These are phyloP conservation scores for Lipomyces spencermartinsiae DNA, from an alignment of 805 yeast species.

Conservation along the genomic window DNA sequence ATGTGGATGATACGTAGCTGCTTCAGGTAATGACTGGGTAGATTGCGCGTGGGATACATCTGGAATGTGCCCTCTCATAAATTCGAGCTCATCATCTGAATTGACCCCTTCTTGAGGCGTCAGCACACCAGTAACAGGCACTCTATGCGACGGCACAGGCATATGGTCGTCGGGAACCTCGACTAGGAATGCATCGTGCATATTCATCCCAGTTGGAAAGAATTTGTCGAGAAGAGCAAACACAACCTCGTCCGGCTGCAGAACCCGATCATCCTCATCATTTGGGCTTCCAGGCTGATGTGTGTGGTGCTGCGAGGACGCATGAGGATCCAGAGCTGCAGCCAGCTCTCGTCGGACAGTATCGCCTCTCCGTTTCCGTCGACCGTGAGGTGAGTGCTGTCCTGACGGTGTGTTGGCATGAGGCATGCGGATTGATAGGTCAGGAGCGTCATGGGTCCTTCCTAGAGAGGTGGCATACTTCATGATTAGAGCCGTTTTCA, in stretches of 20 bases:
- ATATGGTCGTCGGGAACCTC: conserved; percentile 50
- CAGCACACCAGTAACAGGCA: neutral
- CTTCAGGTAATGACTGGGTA: conserved; percentile 27
- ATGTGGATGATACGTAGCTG: conserved; percentile 8
- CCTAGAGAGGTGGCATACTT: conserved; percentile 75
- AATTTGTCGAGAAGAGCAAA: conserved; percentile 63
- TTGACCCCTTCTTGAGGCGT: conserved; percentile 8
- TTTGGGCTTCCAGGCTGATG: neutral
- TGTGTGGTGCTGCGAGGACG: neutral
- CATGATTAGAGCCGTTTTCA: conserved; percentile 66
- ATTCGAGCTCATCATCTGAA: conserved; percentile 17
- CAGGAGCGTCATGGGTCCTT: conserved; percentile 70
- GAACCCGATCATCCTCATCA: conserved; percentile 35
- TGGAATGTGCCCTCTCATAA: neutral
- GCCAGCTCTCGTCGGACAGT: conserved; percentile 9
- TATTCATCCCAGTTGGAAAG: conserved; percentile 71
- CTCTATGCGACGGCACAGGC: conserved; percentile 3
- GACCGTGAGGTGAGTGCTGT: conserved; percentile 5
- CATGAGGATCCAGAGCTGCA: conserved; percentile 8
- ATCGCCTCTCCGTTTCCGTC: conserved; percentile 13
- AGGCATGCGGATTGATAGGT: conserved; percentile 47
- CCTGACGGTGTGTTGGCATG: conserved; percentile 28
- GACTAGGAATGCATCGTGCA: conserved; percentile 68
- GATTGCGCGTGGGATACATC: conserved; percentile 17
- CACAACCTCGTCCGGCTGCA: conserved; percentile 65